phyloP scores from a whole-genome alignment of 768 basidiomycete genomes.

The Boletellus ananiceps region DNA sequence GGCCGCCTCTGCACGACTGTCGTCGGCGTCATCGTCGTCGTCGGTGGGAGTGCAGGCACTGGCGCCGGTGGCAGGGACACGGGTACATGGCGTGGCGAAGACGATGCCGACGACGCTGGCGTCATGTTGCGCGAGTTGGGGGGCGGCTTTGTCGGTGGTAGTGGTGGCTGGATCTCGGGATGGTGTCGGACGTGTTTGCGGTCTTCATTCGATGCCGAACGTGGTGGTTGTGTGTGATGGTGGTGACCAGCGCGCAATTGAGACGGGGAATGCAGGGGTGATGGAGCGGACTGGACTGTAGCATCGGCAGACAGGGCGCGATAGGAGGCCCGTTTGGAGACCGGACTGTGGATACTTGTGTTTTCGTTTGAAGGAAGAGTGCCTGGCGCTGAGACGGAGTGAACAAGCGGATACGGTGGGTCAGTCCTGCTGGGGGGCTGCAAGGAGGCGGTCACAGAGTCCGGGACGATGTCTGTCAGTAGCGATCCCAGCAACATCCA shows the following conservation, averaged over 20 bases:
- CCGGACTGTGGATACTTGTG: slow-evolving; percentile 2
- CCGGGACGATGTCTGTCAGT: slow-evolving; percentile 46
- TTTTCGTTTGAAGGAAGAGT: slow-evolving; percentile 29
- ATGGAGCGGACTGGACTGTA: not conserved
- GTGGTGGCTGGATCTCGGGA: slow-evolving; percentile 14
- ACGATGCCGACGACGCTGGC: slow-evolving; percentile 53
- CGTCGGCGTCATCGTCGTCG: slow-evolving; percentile 40
- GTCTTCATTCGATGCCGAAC: slow-evolving; percentile 18
- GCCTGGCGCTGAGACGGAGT: slow-evolving; percentile 42
- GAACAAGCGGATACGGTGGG: slow-evolving; percentile 27
- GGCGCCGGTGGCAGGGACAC: slow-evolving; percentile 31
- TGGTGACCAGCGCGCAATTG: slow-evolving; percentile 18
- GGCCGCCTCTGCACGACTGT: slow-evolving; percentile 40
- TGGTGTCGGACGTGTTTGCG: slow-evolving; percentile 21
- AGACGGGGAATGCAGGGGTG: slow-evolving; percentile 22
- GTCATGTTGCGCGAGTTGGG: slow-evolving; percentile 47
- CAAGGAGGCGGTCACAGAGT: slow-evolving; percentile 25
- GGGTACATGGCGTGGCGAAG: slow-evolving; percentile 49
- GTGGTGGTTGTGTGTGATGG: slow-evolving; percentile 6
- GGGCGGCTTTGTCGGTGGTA: slow-evolving; percentile 23
- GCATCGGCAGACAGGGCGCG: slow-evolving; percentile 27
- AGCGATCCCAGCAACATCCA: slow-evolving; percentile 65
- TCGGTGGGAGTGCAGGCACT: slow-evolving; percentile 25
- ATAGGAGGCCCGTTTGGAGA: slow-evolving; percentile 22
- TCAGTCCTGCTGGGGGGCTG: slow-evolving; percentile 18